Conservation (phyloP, 2,329 filamentous ascomycete genomes). For the Fusarium sulawesiense region DNA sequence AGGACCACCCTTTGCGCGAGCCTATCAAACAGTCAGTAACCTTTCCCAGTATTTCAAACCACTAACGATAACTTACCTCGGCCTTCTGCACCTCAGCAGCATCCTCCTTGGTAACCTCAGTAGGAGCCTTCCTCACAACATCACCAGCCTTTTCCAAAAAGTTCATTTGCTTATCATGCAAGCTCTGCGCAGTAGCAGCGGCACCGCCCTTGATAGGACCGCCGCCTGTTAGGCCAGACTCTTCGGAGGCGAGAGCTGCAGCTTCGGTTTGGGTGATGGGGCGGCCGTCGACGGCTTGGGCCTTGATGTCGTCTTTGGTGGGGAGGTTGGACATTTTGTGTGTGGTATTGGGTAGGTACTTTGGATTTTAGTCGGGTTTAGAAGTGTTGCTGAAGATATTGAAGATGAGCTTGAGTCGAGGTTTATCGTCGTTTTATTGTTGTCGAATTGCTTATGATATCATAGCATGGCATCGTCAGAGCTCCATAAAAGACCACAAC, state of each 20-base stretch:
- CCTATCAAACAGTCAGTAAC: not conserved
- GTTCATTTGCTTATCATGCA: conserved; percentile 24
- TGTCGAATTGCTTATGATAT: not conserved
- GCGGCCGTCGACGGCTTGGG: conserved; percentile 20
- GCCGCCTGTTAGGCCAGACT: conserved; percentile 24
- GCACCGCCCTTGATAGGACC: conserved; percentile 28
- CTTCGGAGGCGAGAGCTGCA: conserved; percentile 16
- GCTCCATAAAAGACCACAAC: conserved; percentile 16
- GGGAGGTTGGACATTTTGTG: conserved; percentile 16
- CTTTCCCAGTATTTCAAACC: too few relatives aligned
- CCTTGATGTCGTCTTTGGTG: conserved; percentile 24
- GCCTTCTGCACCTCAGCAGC: conserved; percentile 28
- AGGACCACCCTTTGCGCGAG: conserved; percentile 16
- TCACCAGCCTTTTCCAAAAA: conserved; percentile 28
- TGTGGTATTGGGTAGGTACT: not conserved
- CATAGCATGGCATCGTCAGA: conserved; percentile 4
- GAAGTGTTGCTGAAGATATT: accelerated
- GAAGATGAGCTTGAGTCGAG: not conserved
- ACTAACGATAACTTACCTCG: conserved; percentile 3
- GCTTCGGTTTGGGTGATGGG: conserved; percentile 30
- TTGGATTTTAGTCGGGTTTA: not conserved
- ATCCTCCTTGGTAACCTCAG: conserved; percentile 24
- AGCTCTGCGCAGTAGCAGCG: conserved; percentile 27
- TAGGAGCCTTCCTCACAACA: conserved; percentile 12
- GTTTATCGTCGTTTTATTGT: not conserved